Percentiles rank a stretch among this genome's conserved stretches.
Evolutionary conservation across 148 eudicot genomes (phyloP).

Genomic region (Fagopyrum homotropicum): DNA sequence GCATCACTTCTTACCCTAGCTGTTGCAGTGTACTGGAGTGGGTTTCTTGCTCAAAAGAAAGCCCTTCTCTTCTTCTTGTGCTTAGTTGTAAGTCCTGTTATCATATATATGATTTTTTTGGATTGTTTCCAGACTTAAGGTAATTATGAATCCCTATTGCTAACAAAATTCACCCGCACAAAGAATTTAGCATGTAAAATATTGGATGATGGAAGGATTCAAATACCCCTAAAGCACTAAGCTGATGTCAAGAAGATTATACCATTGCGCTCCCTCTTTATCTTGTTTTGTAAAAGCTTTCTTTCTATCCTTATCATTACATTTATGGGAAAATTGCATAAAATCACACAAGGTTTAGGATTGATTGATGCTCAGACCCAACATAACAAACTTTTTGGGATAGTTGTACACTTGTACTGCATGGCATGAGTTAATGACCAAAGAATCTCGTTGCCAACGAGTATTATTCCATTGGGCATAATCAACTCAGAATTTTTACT

Average conservation of each 20-base stretch:
- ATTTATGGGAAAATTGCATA: not conserved
- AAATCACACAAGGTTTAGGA: not conserved
- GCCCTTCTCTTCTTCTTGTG: slow-evolving; percentile 68
- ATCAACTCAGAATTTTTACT: too few species aligned
- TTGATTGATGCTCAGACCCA: not conserved
- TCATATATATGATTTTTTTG: not conserved
- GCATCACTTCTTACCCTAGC: slow-evolving; percentile 78
- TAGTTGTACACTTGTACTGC: too few species aligned
- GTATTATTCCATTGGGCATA: too few species aligned
- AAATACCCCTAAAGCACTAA: not conserved
- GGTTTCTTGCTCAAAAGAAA: slow-evolving; percentile 54
- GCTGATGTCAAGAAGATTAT: not conserved
- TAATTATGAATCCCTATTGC: not conserved
- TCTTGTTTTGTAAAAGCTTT: not conserved
- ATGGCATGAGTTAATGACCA: too few species aligned
- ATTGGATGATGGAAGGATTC: not conserved
- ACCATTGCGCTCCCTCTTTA: not conserved
- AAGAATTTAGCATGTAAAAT: not conserved
- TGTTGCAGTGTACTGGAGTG: slow-evolving; percentile 85
- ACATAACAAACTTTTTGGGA: too few species aligned
- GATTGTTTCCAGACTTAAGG: not conserved
- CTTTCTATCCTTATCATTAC: not conserved
- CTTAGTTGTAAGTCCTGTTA: slow-evolving; percentile 53
- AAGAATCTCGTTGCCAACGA: too few species aligned
- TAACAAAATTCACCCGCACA: not conserved